phyloP scores from a whole-genome alignment of 129 eudicot genomes.

The Flaveria trinervia region DNA sequence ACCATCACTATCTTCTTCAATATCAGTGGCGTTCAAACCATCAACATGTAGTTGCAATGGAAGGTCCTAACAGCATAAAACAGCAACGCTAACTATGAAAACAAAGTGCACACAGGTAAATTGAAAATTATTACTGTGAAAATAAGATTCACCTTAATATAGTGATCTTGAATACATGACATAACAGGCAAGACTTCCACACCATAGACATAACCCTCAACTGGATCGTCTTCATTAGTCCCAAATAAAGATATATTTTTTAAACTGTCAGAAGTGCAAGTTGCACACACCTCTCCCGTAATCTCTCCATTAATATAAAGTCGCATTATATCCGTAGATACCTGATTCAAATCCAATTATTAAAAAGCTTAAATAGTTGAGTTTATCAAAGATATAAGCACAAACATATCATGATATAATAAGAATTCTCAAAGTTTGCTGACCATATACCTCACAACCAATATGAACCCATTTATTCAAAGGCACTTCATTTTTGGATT shows the following conservation, averaged over 20 bases:
- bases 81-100: constrained; percentile 14
- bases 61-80: constrained; percentile 56
- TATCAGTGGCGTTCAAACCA: constrained; percentile 54
- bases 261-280: constrained; percentile 35
- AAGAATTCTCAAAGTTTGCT: not conserved
- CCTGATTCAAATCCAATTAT: constrained; percentile 48
- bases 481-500: constrained; percentile 48
- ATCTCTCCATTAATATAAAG: constrained; percentile 62
- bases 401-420: not conserved
- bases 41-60: constrained; percentile 65
- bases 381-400: constrained; percentile 12
- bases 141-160: constrained; percentile 51
- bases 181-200: constrained; percentile 47
- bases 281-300: constrained; percentile 53
- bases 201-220: constrained; percentile 57
- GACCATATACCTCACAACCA: constrained; percentile 74
- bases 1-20: constrained; percentile 79
- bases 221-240: constrained; percentile 38
- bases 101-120: constrained; percentile 11
- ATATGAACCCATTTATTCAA: constrained; percentile 74
- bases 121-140: not conserved
- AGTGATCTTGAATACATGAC: constrained; percentile 47
- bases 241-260: constrained; percentile 47
- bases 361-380: not conserved
- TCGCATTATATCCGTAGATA: constrained; percentile 47